Conservation (phyloP, 257 asterid genomes). For the Marsdenia floribunda region DNA sequence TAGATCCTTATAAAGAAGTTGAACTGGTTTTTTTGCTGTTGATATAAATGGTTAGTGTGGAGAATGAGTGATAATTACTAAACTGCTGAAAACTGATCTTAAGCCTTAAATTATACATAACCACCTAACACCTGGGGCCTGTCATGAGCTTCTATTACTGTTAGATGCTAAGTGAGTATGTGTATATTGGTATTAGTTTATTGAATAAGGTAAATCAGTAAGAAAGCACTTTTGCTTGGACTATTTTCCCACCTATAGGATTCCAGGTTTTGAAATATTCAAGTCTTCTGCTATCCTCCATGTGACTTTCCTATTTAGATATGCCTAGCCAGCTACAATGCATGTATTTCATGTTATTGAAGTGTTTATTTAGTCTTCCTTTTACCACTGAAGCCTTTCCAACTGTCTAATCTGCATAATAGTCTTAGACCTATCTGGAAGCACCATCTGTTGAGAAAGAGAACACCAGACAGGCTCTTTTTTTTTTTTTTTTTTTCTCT, state of each 20-base stretch:
- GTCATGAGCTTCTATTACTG: not conserved
- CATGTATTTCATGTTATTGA: not conserved
- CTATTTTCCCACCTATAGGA: not conserved
- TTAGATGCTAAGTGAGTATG: not conserved
- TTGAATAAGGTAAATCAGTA: not conserved
- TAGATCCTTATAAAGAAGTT: not conserved
- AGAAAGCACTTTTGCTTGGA: not conserved
- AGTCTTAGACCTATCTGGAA: not conserved
- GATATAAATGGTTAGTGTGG: not conserved
- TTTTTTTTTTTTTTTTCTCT: not conserved
- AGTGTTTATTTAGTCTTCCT: not conserved
- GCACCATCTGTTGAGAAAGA: not conserved
- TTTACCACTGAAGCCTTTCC: not conserved
- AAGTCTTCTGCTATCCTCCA: not conserved
- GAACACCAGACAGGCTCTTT: not conserved
- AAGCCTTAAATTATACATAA: not conserved
- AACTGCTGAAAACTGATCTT: not conserved
- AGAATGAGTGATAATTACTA: not conserved
- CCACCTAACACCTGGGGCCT: not conserved
- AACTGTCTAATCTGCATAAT: not conserved
- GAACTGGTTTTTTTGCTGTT: not conserved
- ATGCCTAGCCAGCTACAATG: not conserved
- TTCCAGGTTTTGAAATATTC: not conserved
- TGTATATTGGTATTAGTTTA: not conserved
- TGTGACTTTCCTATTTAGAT: not conserved